Evolutionary conservation across 2,329 filamentous ascomycete genomes (phyloP), one percentile per base, ranked within the genome.

Genomic region (Arthrinium puccinioides): DNA sequence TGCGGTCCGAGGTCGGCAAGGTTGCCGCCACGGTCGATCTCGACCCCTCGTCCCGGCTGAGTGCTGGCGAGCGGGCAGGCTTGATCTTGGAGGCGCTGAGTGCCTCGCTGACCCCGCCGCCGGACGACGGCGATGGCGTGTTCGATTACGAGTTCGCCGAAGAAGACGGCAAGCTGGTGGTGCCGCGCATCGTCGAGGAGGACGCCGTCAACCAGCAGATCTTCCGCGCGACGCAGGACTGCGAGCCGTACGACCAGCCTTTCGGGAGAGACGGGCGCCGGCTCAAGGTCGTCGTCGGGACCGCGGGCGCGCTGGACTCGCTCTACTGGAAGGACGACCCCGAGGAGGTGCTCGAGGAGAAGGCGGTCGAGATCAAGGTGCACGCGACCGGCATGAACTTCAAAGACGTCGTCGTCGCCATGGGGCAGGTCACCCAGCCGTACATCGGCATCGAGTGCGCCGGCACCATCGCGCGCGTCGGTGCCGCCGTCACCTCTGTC

Each of bases 291-390:
- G 38, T 34, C n/a, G 32, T 44, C 2, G 39, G 37, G 4, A 41
- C 39, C 4, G 26, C 34, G 2, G 37, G 39, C 6, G 42, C 40
- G 6, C 36, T 47, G 9, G 45, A 46, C 32, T 32, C 34, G 11
- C 38, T 51, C 20, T 45, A 44, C 24, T 51, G 48, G 26, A 42
- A 44, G 18, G 47, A 48, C 19, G 28, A 26, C 9, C 16, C 18
- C 2, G 14, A 19, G n/a, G 21, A 41, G 46, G 6, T 54, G 41
- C 16, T 63, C 53, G 21, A 51, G 43, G 2, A 52, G 58, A 39
- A 64, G 50, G 51, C 53, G 62, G 46, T 57, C 11, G 54, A 56
- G 36, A 46, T 57, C 26, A 45, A 44, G 13, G 48, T 56, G 9
- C 37, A 44, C 11, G 55, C 53, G 8, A 43, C 54, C 9, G 50